phyloP scores from a whole-genome alignment of 2,329 filamentous ascomycete species.

The Aureobasidium vineae region DNA sequence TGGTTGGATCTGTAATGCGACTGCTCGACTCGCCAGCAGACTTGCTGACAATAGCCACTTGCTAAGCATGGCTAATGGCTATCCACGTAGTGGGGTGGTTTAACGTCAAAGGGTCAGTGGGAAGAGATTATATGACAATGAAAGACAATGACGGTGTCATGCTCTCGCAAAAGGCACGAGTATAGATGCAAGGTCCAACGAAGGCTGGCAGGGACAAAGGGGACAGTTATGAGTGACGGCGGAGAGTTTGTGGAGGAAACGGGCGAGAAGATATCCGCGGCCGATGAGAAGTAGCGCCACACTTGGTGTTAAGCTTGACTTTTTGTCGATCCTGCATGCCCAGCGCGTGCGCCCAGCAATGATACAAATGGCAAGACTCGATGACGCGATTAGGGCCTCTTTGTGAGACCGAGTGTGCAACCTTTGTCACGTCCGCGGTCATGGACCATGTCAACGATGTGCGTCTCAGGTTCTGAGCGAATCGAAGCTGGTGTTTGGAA shows the following conservation, averaged over 20 bases:
- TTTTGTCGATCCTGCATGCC: slow-evolving; percentile 19
- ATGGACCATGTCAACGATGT: neutral
- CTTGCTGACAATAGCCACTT: slow-evolving; percentile 11
- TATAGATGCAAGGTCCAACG: neutral
- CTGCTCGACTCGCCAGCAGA: slow-evolving; percentile 4
- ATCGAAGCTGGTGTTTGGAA: neutral
- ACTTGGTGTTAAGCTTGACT: slow-evolving; percentile 23
- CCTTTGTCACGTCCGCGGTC: slow-evolving; percentile 14
- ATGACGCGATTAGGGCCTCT: slow-evolving; percentile 7
- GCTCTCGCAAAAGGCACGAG: neutral
- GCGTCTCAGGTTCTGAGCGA: neutral
- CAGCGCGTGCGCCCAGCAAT: slow-evolving; percentile 19
- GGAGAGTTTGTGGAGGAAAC: slow-evolving; percentile 19
- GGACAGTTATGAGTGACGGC: slow-evolving; percentile 14
- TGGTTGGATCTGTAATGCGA: slow-evolving; percentile 9
- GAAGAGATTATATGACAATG: slow-evolving; percentile 4
- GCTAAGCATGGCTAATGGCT: slow-evolving; percentile 13
- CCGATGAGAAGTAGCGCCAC: slow-evolving; percentile 16
- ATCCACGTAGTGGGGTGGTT: neutral
- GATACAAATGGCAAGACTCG: slow-evolving; percentile 3
- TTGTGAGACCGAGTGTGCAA: neutral
- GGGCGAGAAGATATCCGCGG: slow-evolving; percentile 19
- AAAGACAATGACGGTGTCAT: slow-evolving; percentile 8
- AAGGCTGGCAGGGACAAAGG: slow-evolving; percentile 12
- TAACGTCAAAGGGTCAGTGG: neutral